Percentiles rank a stretch among this genome's conserved stretches.
These are phyloP conservation scores for Casaregolazyma lundiana DNA, from an alignment of 1,139 yeast genomes.

Conservation along the genomic window DNA sequence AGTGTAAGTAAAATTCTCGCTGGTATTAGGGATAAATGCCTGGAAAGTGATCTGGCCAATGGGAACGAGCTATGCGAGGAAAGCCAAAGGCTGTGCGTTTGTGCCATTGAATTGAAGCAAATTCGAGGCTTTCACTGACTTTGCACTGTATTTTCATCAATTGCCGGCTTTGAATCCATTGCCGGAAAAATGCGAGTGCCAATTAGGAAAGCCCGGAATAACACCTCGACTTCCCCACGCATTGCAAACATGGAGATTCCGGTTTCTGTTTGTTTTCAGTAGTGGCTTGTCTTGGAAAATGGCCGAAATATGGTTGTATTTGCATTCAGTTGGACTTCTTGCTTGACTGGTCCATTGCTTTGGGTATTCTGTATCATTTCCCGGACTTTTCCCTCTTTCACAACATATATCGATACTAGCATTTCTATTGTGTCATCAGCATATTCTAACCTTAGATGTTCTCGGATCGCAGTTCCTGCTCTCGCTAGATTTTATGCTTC, in stretches of 20 bases:
- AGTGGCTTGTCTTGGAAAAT: no score
- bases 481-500: conserved; percentile 38
- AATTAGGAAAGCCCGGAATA: not conserved
- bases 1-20: conserved; percentile 14
- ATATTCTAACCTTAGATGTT: not conserved
- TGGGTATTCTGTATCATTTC: not conserved
- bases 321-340: no score
- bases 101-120: no score
- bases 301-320: no score
- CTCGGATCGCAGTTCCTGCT: conserved; percentile 16
- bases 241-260: not conserved
- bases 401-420: no score
- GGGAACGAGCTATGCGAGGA: no score
- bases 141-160: not conserved
- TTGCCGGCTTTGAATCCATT: not conserved
- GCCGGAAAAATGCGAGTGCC: conserved; percentile 1
- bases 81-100: no score
- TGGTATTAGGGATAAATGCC: no score
- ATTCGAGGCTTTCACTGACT: no score
- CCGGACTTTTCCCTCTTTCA: not conserved
- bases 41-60: no score
- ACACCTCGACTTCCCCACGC: not conserved
- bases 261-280: not conserved
- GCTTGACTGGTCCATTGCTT: no score
- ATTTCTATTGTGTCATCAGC: no score